Conservation (phyloP, 495 filamentous ascomycete genomes). For the Xylaria castorea region DNA sequence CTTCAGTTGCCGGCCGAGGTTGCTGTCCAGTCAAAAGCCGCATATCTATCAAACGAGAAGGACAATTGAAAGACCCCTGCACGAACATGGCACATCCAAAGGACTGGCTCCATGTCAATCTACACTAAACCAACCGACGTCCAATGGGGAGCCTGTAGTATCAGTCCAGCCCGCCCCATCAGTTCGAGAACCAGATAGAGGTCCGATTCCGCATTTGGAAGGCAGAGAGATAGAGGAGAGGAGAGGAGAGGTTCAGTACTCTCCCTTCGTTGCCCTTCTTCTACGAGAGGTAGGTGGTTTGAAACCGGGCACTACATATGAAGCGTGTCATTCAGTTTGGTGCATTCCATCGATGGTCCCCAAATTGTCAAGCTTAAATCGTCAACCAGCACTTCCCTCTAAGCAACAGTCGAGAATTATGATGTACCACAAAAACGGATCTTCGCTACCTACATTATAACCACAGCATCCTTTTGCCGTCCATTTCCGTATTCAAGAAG, state of each 20-base stretch:
- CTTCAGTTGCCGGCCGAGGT: neutral
- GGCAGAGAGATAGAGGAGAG: slow-evolving; percentile 2
- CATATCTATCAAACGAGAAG: slow-evolving; percentile 1
- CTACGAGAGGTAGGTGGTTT: neutral
- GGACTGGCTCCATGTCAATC: slow-evolving; percentile 18
- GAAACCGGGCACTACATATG: neutral
- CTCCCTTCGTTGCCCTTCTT: neutral
- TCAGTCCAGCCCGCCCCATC: neutral
- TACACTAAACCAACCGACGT: neutral
- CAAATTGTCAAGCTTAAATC: neutral
- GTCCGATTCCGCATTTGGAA: slow-evolving; percentile 26
- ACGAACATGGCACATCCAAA: slow-evolving; percentile 18
- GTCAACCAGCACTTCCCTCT: neutral
- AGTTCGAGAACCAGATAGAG: slow-evolving; percentile 7
- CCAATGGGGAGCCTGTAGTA: neutral
- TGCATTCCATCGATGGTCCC: neutral
- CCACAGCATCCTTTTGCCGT: neutral
- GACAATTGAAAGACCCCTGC: slow-evolving; percentile 9
- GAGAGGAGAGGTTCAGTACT: neutral
- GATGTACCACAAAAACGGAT: neutral
- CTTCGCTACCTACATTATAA: neutral
- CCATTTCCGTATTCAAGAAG: neutral
- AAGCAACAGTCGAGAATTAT: neutral
- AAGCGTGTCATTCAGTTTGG: neutral
- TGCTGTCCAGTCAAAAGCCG: slow-evolving; percentile 5